Evolutionary conservation across 768 basidiomycete genomes (phyloP), one percentile per base, ranked within the genome.

Genomic region (Mycena kentingensis): DNA sequence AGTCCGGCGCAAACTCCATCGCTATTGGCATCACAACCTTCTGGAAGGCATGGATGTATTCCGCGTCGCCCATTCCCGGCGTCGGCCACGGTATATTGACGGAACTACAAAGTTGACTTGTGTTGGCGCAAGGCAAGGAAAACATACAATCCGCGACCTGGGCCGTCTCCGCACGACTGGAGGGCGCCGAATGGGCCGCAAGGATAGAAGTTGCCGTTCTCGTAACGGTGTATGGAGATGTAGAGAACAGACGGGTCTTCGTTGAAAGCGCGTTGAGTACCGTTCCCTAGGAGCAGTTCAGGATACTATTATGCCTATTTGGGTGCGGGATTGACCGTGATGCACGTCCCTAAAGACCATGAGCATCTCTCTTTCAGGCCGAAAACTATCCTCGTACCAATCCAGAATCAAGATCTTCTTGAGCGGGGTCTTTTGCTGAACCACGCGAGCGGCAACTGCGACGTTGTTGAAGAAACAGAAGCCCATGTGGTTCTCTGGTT

Each of bases 401-500:
- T 99, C 97, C 26, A 99, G 72, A 60, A 99, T 98, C 57, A 99
- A 65, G 13, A 98, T 85, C 65, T 80, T 90, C 68, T 87, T 90
- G 54, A 92, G 71, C 5, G 78, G 65, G 2, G 89, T 88, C 49
- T 77, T 61, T 56, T 87, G 73, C 65, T 91, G 87, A 18, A 90
- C 84, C 22, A 93, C 89, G 63, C 84, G 83, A 18, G 92, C 82
- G 1, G 95, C 95, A 15, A 99, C 90, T 1, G 97, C 88, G 28
- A 96, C 94, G 65, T 99, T 99, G 70, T 99, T 99, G 75, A 94
- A 97, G 75, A 99, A 97, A 70, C 97, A 98, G 69, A 99, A 99
- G 1, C 97, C 97, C 95, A 98, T 98, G 58, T 93, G 90, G 65
- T 95, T 89, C 58, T 97, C 92, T 4, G 97, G 97, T 66, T 99